Evolutionary conservation across 2,329 filamentous ascomycete species (phyloP).

Genomic region (Botrytis fragariae): DNA sequence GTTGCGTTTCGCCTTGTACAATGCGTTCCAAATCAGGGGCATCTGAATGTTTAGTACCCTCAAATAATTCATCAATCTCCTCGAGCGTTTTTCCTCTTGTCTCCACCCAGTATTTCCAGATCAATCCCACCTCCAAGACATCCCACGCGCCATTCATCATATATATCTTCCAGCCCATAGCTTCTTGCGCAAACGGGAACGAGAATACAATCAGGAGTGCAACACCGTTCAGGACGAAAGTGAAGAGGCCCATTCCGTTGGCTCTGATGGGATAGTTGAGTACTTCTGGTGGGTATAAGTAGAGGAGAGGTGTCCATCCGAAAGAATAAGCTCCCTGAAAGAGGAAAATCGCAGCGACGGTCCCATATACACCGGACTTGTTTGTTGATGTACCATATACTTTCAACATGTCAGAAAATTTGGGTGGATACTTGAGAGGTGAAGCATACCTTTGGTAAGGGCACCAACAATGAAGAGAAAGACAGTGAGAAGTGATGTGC

Average conservation of each 20-base stretch:
- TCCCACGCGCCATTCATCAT: constrained; percentile 43
- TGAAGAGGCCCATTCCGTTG: constrained; percentile 45
- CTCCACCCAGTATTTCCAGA: constrained; percentile 38
- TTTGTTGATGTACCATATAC: constrained; percentile 24
- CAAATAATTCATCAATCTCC: constrained; percentile 40
- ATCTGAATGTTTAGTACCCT: constrained; percentile 31
- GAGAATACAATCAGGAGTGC: constrained; percentile 42
- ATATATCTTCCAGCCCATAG: constrained; percentile 48
- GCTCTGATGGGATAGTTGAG: constrained; percentile 50
- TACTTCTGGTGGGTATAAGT: constrained; percentile 50
- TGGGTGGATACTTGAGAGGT: constrained; percentile 23
- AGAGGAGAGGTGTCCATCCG: constrained; percentile 50
- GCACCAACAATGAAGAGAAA: constrained; percentile 53
- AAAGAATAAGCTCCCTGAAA: constrained; percentile 52
- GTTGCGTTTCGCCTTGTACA: neutral
- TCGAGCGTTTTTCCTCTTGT: constrained; percentile 41
- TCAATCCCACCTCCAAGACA: constrained; percentile 17
- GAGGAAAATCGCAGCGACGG: constrained; percentile 50
- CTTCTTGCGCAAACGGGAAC: constrained; percentile 44
- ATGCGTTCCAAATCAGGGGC: constrained; percentile 26
- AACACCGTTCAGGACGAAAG: constrained; percentile 36
- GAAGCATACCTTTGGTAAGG: constrained; percentile 49
- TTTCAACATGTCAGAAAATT: neutral
- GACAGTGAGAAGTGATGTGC: constrained; percentile 41
- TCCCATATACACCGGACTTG: constrained; percentile 41